phyloP scores from a whole-genome alignment of 2,329 filamentous ascomycete genomes.

The Fusarium sp. region DNA sequence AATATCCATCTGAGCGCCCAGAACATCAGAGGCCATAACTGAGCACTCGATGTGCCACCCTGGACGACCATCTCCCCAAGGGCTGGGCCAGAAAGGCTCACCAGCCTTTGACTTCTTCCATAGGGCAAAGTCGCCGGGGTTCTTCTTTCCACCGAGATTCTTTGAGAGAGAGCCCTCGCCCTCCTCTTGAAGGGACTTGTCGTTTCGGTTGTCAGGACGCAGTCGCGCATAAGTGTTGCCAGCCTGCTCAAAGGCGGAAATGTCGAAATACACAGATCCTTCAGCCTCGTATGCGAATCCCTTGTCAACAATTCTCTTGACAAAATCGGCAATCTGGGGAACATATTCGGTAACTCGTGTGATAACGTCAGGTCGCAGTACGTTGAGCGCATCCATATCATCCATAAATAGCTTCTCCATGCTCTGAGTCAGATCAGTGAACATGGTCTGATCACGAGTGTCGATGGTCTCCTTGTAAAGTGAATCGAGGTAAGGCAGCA shows the following conservation, averaged over 20 bases:
- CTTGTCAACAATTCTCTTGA: slow-evolving; percentile 85
- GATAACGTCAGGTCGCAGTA: slow-evolving; percentile 82
- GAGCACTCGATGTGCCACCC: slow-evolving; percentile 99
- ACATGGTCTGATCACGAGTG: slow-evolving; percentile 77
- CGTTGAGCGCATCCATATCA: slow-evolving; percentile 89
- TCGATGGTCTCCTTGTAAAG: slow-evolving; percentile 73
- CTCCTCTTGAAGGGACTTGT: slow-evolving; percentile 86
- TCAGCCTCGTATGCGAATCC: slow-evolving; percentile 86
- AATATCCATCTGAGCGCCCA: slow-evolving; percentile 89
- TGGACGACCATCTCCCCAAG: slow-evolving; percentile 88
- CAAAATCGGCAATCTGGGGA: slow-evolving; percentile 86
- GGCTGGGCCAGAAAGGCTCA: slow-evolving; percentile 89
- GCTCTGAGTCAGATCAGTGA: slow-evolving; percentile 85
- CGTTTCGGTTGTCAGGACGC: slow-evolving; percentile 85
- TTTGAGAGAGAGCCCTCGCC: slow-evolving; percentile 86
- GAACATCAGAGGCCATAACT: slow-evolving; percentile 91
- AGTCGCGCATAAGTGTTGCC: slow-evolving; percentile 89
- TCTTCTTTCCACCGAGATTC: slow-evolving; percentile 75
- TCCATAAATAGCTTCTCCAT: slow-evolving; percentile 91
- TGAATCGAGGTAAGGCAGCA: slow-evolving; percentile 86
- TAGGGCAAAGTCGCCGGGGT: slow-evolving; percentile 86
- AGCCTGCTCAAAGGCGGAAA: slow-evolving; percentile 83
- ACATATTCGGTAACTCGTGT: slow-evolving; percentile 95
- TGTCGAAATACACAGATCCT: slow-evolving; percentile 96
- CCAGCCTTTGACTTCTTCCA: slow-evolving; percentile 95